Conservation (phyloP, 495 filamentous ascomycete genomes). For the Aspergillus egyptiacus region DNA sequence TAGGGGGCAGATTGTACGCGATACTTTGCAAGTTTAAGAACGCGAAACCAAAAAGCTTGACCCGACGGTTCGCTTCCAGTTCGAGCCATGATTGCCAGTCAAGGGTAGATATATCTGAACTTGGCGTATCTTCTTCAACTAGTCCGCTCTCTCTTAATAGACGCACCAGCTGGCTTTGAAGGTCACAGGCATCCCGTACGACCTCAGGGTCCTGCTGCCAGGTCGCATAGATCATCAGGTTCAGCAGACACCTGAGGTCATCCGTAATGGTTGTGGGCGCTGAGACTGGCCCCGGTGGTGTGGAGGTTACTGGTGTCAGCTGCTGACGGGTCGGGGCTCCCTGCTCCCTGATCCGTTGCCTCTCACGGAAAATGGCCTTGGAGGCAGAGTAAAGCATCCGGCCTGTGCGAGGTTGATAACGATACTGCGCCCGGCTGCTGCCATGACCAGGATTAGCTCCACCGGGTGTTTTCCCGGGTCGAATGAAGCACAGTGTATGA, state of each 20-base stretch:
- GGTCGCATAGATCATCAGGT: conserved; percentile 17
- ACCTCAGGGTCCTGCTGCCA: conserved; percentile 16
- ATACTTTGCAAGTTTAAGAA: conserved; percentile 37
- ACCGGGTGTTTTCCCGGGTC: conserved; percentile 12
- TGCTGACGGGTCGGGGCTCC: neutral
- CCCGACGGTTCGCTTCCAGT: conserved; percentile 26
- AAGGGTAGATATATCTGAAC: neutral
- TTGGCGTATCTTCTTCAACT: conserved; percentile 3
- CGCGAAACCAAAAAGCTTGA: conserved; percentile 33
- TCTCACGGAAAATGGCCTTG: conserved; percentile 9
- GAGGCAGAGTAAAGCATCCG: conserved; percentile 12
- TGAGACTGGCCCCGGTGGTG: too few relatives aligned
- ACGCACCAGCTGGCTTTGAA: conserved; percentile 15
- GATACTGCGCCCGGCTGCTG: conserved; percentile 23
- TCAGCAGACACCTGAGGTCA: conserved; percentile 7
- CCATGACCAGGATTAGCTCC: conserved; percentile 23
- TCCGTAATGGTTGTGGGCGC: too few relatives aligned
- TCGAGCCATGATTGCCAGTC: conserved; percentile 21
- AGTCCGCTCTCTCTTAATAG: conserved; percentile 14
- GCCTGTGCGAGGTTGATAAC: conserved; percentile 17
- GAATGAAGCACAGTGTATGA: conserved; percentile 28
- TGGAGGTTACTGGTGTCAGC: too few relatives aligned
- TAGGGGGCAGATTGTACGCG: conserved; percentile 31
- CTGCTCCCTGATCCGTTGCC: neutral
- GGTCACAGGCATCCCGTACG: conserved; percentile 13